Evolutionary conservation across 208 protist genomes (phyloP).

Genomic region (Borovskyia barvae): DNA sequence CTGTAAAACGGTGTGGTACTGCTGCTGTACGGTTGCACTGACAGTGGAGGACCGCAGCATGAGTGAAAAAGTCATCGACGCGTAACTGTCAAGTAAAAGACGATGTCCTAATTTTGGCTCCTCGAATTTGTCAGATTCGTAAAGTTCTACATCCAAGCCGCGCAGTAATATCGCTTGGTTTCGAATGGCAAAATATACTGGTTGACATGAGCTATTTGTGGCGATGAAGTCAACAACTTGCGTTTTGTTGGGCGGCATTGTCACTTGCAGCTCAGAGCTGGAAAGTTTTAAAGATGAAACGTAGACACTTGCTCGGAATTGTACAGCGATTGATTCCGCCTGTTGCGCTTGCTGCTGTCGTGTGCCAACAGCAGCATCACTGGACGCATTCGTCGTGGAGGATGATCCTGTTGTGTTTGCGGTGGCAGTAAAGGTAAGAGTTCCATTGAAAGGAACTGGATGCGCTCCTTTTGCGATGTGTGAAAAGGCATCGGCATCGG

Average conservation of each 20-base stretch:
- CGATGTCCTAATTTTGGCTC: constrained; percentile 65
- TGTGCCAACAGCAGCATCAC: background rate
- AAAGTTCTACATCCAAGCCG: constrained; percentile 63
- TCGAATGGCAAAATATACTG: constrained; percentile 75
- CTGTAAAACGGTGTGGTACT: constrained; percentile 66
- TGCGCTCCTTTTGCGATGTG: constrained; percentile 42
- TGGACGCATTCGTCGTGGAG: background rate
- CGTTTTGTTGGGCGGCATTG: constrained; percentile 74
- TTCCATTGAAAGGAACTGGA: constrained; percentile 35
- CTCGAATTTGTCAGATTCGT: constrained; percentile 76
- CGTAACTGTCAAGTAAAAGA: constrained; percentile 58
- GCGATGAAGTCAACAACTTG: constrained; percentile 70
- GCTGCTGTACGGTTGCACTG: constrained; percentile 19
- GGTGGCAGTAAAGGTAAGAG: constrained; percentile 36
- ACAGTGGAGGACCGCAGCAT: constrained; percentile 52
- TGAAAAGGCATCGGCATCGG: constrained; percentile 45
- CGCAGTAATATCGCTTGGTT: constrained; percentile 57
- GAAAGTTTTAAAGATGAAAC: constrained; percentile 70
- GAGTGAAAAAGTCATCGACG: constrained; percentile 76
- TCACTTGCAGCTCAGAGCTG: constrained; percentile 54
- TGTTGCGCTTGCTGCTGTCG: constrained; percentile 2
- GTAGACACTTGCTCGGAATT: constrained; percentile 67
- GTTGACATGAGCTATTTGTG: constrained; percentile 60
- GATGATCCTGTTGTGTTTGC: background rate
- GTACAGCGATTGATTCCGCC: constrained; percentile 25